Conservation (phyloP, 2,329 filamentous ascomycete genomes). For the Thielaviopsis euricoi region DNA sequence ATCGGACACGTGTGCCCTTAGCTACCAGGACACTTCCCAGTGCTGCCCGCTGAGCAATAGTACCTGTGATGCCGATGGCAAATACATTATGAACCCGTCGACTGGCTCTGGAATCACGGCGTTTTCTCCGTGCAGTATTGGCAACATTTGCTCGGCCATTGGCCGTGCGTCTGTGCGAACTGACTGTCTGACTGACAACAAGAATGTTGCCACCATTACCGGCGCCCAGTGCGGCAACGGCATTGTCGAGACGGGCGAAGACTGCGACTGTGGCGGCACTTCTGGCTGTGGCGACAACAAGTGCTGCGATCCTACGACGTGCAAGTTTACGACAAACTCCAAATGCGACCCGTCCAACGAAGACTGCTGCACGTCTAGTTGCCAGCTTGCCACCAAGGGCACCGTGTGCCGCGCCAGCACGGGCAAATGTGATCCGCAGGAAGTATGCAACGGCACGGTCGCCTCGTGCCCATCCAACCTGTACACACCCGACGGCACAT, state of each 20-base stretch:
- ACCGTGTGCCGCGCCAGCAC: conserved; percentile 69
- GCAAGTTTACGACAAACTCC: conserved; percentile 60
- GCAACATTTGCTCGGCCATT: conserved; percentile 84
- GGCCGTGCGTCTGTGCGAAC: conserved; percentile 60
- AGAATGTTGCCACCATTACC: conserved; percentile 62
- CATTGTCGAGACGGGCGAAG: conserved; percentile 84
- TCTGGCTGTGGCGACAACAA: conserved; percentile 53
- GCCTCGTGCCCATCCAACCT: conserved; percentile 60
- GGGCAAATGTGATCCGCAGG: conserved; percentile 69
- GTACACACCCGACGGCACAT: conserved; percentile 50
- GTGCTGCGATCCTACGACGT: conserved; percentile 77
- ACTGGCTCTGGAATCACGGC: conserved; percentile 53
- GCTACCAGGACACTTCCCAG: conserved; percentile 32
- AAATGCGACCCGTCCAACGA: conserved; percentile 72
- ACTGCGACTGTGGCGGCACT: conserved; percentile 84
- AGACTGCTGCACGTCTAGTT: conserved; percentile 56
- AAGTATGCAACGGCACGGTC: conserved; percentile 59
- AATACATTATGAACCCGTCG: conserved; percentile 93
- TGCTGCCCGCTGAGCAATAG: conserved; percentile 63
- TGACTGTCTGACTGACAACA: conserved; percentile 70
- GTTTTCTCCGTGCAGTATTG: conserved; percentile 80
- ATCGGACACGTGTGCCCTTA: conserved; percentile 44
- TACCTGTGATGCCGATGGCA: conserved; percentile 58
- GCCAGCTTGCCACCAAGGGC: conserved; percentile 47
- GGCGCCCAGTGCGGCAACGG: conserved; percentile 88